phyloP scores from a whole-genome alignment of 495 filamentous ascomycete species.

The Lepraria neglecta region DNA sequence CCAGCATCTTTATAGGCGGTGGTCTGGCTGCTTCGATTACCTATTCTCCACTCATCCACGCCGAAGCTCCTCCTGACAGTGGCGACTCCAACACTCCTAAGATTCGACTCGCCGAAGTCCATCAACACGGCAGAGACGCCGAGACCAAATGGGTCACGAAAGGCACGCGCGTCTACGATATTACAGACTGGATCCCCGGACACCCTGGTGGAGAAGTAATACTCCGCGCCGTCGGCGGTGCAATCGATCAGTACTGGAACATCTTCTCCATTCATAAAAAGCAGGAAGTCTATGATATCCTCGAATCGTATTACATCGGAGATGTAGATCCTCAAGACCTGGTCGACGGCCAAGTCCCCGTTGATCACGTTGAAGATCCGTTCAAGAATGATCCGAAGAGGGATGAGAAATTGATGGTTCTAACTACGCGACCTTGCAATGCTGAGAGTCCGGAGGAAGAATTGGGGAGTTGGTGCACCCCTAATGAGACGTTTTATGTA shows the following conservation, averaged over 20 bases:
- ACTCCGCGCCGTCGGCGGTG: conserved; percentile 49
- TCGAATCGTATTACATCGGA: conserved; percentile 50
- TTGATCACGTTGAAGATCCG: conserved; percentile 48
- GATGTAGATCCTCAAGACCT: conserved; percentile 47
- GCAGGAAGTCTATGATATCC: conserved; percentile 50
- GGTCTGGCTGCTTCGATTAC: neutral
- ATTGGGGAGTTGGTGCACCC: conserved; percentile 47
- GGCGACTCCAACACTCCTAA: conserved; percentile 5
- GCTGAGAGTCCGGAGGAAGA: conserved; percentile 48
- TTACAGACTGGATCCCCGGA: conserved; percentile 50
- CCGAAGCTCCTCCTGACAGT: conserved; percentile 2
- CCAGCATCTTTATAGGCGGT: neutral
- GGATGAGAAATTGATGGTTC: conserved; percentile 41
- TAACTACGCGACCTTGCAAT: conserved; percentile 49
- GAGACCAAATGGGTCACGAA: conserved; percentile 46
- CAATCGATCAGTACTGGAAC: conserved; percentile 56
- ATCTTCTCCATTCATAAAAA: conserved; percentile 57
- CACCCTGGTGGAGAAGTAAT: conserved; percentile 58
- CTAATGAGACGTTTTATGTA: conserved; percentile 51
- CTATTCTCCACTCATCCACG: neutral
- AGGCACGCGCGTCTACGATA: conserved; percentile 52
- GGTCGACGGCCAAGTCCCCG: conserved; percentile 41
- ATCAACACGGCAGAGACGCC: conserved; percentile 43
- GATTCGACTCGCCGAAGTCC: conserved; percentile 44
- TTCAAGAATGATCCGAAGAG: conserved; percentile 48